A percentile compares a stretch with the other conserved stretches of the same genome.
Conservation (phyloP, 2,329 filamentous ascomycete species). For the Albophoma yamanashiensis region DNA sequence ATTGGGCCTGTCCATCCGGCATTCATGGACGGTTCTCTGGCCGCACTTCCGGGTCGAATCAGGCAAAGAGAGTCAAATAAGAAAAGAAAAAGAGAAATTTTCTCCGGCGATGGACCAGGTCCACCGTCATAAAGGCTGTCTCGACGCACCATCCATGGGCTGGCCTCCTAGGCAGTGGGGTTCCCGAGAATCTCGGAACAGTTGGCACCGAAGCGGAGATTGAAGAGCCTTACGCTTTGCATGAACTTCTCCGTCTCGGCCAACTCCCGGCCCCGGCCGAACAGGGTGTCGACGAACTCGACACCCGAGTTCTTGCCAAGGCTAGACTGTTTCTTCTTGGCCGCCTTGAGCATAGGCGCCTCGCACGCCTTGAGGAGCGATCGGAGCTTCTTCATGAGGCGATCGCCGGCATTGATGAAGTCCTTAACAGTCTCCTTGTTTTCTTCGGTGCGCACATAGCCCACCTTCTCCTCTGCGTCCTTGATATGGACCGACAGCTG, state of each 20-base stretch:
- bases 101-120: background rate
- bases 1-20: conserved; percentile 5
- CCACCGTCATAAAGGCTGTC: conserved; percentile 2
- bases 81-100: conserved; percentile 7
- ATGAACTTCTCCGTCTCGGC: conserved; percentile 89
- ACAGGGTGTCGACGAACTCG: conserved; percentile 94
- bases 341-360: conserved; percentile 85
- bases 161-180: conserved; percentile 37
- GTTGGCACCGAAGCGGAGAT: conserved; percentile 89
- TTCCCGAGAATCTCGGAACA: conserved; percentile 75
- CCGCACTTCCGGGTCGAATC: background rate
- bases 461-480: conserved; percentile 69
- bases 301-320: conserved; percentile 88
- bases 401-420: conserved; percentile 81
- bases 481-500: conserved; percentile 91
- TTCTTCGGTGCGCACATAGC: conserved; percentile 60
- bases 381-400: conserved; percentile 76
- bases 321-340: conserved; percentile 54
- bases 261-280: conserved; percentile 81
- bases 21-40: background rate
- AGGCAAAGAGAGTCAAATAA: conserved; percentile 1
- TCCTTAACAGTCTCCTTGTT: conserved; percentile 76
- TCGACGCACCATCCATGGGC: conserved; percentile 1
- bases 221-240: conserved; percentile 79
- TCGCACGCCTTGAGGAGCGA: conserved; percentile 85